These are phyloP conservation scores for Crithidia acanthocephali DNA, from an alignment of 208 protist species.

Conservation along the genomic window DNA sequence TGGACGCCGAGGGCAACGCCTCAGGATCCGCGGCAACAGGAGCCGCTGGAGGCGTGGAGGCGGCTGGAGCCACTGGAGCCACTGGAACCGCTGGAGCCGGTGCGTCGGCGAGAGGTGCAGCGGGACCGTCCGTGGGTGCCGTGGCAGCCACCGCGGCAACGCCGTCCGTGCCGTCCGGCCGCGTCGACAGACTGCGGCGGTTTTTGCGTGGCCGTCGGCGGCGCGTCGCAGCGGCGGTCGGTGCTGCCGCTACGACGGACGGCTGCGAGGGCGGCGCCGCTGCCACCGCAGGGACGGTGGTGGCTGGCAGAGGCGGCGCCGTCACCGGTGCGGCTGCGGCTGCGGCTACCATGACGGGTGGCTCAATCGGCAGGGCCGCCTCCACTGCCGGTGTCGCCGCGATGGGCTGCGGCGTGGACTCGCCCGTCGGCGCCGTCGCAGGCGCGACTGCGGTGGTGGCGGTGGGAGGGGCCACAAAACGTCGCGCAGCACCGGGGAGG, in stretches of 20 bases:
- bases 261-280: no score
- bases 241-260: no score
- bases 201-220: not conserved
- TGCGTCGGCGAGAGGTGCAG: not conserved
- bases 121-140: not conserved
- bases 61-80: no score
- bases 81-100: no score
- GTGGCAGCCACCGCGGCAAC: not conserved
- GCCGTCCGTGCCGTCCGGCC: not conserved
- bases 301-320: not conserved
- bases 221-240: not conserved
- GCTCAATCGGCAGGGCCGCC: conserved; percentile 17
- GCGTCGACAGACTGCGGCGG: not conserved
- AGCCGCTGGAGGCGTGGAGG: no score
- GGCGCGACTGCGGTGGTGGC: not conserved
- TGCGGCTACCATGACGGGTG: conserved; percentile 1
- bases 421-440: not conserved
- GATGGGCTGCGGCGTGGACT: conserved; percentile 2
- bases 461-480: conserved; percentile 6
- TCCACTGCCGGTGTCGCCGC: conserved; percentile 2
- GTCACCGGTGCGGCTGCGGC: not conserved
- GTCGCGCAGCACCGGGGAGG: conserved; percentile 24
- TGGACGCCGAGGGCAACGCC: no score
- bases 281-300: not conserved
- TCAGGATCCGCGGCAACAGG: no score